Percentiles rank a stretch among this genome's conserved stretches.
These are phyloP conservation scores for Trypanosoma platydactyli DNA, from an alignment of 208 protist genomes.

Conservation along the genomic window DNA sequence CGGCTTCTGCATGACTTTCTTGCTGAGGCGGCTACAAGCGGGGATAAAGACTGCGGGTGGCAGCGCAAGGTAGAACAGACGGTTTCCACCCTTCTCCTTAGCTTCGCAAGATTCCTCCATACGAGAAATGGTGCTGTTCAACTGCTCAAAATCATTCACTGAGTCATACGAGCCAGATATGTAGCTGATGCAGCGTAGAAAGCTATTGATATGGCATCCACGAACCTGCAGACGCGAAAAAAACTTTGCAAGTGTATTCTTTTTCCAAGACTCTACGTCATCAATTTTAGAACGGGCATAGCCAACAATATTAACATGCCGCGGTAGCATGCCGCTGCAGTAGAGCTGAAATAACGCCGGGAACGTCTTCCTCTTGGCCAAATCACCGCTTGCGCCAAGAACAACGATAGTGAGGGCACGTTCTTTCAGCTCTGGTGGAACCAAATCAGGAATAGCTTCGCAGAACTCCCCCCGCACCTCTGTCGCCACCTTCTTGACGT, in stretches of 20 bases:
- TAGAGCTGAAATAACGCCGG: constrained; percentile 91
- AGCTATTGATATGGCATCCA: constrained; percentile 63
- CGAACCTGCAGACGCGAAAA: constrained; percentile 49
- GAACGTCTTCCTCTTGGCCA: constrained; percentile 93
- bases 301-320: constrained; percentile 76
- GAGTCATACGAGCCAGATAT: constrained; percentile 77
- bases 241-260: constrained; percentile 54
- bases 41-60: constrained; percentile 81
- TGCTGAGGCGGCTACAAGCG: constrained; percentile 55
- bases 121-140: constrained; percentile 55
- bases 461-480: constrained; percentile 18
- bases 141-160: constrained; percentile 62
- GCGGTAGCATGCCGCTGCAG: constrained; percentile 73
- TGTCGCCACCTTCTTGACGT: constrained; percentile 37
- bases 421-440: constrained; percentile 46
- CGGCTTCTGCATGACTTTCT: constrained; percentile 50
- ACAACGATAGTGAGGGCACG: constrained; percentile 81
- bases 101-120: constrained; percentile 53
- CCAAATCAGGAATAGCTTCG: constrained; percentile 51
- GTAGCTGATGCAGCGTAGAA: constrained; percentile 75
- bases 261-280: constrained; percentile 70
- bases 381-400: constrained; percentile 89
- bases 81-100: constrained; percentile 55
- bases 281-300: constrained; percentile 86
- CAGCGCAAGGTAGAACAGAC: constrained; percentile 92